Conservation (phyloP, 208 protist species). For the Crithidia acanthocephali region DNA sequence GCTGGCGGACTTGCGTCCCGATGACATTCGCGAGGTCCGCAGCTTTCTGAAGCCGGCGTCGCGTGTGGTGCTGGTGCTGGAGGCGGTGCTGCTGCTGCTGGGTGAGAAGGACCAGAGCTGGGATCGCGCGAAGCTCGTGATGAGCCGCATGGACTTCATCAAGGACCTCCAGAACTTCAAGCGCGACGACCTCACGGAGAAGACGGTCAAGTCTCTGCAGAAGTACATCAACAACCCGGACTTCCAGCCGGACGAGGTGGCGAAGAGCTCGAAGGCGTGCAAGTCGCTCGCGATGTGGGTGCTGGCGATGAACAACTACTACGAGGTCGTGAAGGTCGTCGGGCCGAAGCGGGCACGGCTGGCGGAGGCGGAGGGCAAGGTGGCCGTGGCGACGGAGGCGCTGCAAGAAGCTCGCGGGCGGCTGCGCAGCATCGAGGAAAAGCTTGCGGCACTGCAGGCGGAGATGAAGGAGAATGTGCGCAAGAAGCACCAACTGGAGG, state of each 20-base stretch:
- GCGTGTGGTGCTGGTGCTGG: slow-evolving; percentile 92
- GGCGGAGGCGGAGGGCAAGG: slow-evolving; percentile 85
- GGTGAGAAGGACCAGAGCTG: slow-evolving; percentile 94
- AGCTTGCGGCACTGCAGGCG: slow-evolving; percentile 74
- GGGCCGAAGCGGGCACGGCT: slow-evolving; percentile 82
- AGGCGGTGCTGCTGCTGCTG: slow-evolving; percentile 94
- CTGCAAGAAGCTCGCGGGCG: slow-evolving; percentile 72
- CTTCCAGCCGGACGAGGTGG: slow-evolving; percentile 94
- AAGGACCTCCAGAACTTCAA: slow-evolving; percentile 94
- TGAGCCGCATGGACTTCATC: slow-evolving; percentile 94
- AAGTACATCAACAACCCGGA: slow-evolving; percentile 95
- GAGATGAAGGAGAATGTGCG: slow-evolving; percentile 89
- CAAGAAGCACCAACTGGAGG: slow-evolving; percentile 92
- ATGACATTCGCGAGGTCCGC: slow-evolving; percentile 94
- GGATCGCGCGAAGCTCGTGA: slow-evolving; percentile 93
- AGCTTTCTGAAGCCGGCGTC: slow-evolving; percentile 93
- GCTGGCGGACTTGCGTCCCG: slow-evolving; percentile 92
- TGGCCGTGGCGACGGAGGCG: slow-evolving; percentile 73
- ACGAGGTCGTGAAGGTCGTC: slow-evolving; percentile 93
- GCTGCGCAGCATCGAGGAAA: slow-evolving; percentile 84
- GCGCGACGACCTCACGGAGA: slow-evolving; percentile 91
- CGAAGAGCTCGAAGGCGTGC: slow-evolving; percentile 95
- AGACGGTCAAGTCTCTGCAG: slow-evolving; percentile 88
- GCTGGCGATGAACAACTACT: slow-evolving; percentile 95
- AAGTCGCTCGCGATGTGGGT: slow-evolving; percentile 96